Percentiles rank a stretch among this genome's conserved stretches.
Conservation (phyloP, 2,329 filamentous ascomycete species). For the Diaporthe velutina region DNA sequence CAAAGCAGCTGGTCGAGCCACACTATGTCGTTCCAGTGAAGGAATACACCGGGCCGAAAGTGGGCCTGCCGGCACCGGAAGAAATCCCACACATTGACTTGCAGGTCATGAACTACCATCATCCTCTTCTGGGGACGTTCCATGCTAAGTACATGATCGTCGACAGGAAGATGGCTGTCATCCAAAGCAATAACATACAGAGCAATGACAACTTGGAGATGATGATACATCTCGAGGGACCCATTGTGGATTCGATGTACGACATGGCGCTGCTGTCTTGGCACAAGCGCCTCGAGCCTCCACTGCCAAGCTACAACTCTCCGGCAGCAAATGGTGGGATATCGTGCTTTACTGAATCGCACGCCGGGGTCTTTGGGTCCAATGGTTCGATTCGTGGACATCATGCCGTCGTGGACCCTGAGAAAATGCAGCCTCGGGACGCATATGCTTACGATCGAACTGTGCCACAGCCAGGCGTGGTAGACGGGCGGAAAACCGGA, state of each 20-base stretch:
- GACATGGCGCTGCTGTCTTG: constrained; percentile 81
- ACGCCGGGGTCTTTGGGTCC: constrained; percentile 46
- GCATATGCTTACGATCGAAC: constrained; percentile 37
- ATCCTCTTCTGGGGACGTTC: constrained; percentile 78
- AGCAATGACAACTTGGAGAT: constrained; percentile 87
- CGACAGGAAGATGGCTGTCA: constrained; percentile 76
- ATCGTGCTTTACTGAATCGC: constrained; percentile 43
- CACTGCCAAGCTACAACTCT: constrained; percentile 66
- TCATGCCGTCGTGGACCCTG: constrained; percentile 46
- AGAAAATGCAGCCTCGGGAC: constrained; percentile 41
- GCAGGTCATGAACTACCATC: constrained; percentile 80
- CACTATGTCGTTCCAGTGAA: constrained; percentile 71
- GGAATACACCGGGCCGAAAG: constrained; percentile 68
- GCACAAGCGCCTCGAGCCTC: constrained; percentile 72
- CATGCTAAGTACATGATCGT: constrained; percentile 85
- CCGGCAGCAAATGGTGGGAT: constrained; percentile 58
- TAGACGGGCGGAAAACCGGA: constrained; percentile 29
- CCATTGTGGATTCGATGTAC: constrained; percentile 81
- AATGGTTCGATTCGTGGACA: constrained; percentile 49
- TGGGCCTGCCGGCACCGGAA: constrained; percentile 71
- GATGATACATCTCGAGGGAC: constrained; percentile 81
- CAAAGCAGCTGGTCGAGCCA: constrained; percentile 74
- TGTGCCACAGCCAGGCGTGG: constrained; percentile 36
- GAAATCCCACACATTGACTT: constrained; percentile 81
- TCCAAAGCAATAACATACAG: constrained; percentile 85